Percentiles rank a stretch among this genome's conserved stretches.
These are phyloP conservation scores for Stachybotrys chartarum DNA, from an alignment of 2,329 filamentous ascomycete genomes.

Conservation along the genomic window DNA sequence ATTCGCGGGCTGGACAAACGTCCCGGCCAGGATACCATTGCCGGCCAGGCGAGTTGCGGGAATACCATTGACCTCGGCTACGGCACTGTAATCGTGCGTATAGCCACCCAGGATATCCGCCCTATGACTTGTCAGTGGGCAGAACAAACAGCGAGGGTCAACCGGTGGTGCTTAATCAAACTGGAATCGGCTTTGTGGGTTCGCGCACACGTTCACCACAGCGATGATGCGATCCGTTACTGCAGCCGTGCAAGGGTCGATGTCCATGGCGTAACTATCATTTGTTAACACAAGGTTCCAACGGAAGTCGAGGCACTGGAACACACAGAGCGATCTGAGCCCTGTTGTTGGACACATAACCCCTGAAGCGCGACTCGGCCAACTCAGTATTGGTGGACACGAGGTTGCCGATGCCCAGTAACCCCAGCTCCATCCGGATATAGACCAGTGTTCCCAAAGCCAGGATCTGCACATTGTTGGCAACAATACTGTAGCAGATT, in stretches of 20 bases:
- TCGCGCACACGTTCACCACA: conserved; percentile 20
- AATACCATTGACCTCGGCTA: conserved; percentile 24
- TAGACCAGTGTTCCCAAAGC: conserved; percentile 24
- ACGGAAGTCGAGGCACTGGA: neutral
- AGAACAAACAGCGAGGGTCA: neutral
- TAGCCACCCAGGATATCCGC: conserved; percentile 23
- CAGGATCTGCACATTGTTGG: conserved; percentile 27
- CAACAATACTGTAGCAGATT: conserved; percentile 26
- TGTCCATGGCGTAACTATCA: conserved; percentile 22
- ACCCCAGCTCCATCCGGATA: conserved; percentile 24
- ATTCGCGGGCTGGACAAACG: conserved; percentile 27
- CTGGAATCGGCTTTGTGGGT: conserved; percentile 28
- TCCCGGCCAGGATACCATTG: conserved; percentile 25
- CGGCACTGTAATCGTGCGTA: conserved; percentile 25
- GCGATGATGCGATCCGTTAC: conserved; percentile 25
- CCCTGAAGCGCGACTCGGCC: conserved; percentile 23
- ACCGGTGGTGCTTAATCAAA: conserved; percentile 1
- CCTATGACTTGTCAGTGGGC: conserved; percentile 8
- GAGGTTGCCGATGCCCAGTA: conserved; percentile 26
- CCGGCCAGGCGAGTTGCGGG: conserved; percentile 20
- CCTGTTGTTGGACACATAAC: conserved; percentile 18
- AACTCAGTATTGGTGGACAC: conserved; percentile 24
- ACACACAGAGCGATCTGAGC: conserved; percentile 18
- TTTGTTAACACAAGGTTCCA: neutral
- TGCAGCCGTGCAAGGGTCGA: conserved; percentile 27